Base-by-base conservation (phyloP, 768 basidiomycete species). In the Chalciporus sphaerocephalus region DNA sequence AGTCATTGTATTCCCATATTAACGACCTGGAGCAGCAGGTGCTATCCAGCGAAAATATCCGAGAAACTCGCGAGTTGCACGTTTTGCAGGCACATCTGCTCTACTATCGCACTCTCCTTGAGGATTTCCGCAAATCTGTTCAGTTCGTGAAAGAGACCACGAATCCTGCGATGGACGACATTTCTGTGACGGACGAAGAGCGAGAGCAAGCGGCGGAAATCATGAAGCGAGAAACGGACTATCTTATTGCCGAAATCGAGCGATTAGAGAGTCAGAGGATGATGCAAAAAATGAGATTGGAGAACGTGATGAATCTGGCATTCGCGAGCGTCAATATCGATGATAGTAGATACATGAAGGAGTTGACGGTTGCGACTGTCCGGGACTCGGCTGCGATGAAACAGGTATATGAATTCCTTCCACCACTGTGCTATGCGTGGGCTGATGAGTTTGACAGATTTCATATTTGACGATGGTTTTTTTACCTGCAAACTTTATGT, bases 381-480 rank as follows among this genome's bases (percentile, higher is more conserved):
- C 59, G 63, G 23, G 73, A 72, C 48, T 75, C 74, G 56, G 61
- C 65, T 7, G 67, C 68, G 2, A 69, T 68, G 59, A 69, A 68
- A 48, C 67, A 59, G 47, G 61, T 66, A 42, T 27, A 38, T 47
- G 2, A 18, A 1, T 35, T 6, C 21, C n/a, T 39, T 46, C n/a
- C n/a, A 71, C 70, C 42, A 68, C 69, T 17, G 58, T 1, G 16
- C 2, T 12, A 18, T 5, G 20, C 15, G 6, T 23, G 2, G n/a
- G 12, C n/a, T 23, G 21, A 46, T n/a, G 7, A 5, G 5, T 4
- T 2, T 11, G 17, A 1, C 20, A 65, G 63, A 62, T 65, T 13
- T 58, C 78, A 0, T 80, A 80, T 48, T 61, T 83, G 2, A 78
- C 80, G 0, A 82, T 81, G 78, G 56, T 80, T 15, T 83, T 82